phyloP scores from a whole-genome alignment of 805 yeast species.

The Kazachstania psychrophila region DNA sequence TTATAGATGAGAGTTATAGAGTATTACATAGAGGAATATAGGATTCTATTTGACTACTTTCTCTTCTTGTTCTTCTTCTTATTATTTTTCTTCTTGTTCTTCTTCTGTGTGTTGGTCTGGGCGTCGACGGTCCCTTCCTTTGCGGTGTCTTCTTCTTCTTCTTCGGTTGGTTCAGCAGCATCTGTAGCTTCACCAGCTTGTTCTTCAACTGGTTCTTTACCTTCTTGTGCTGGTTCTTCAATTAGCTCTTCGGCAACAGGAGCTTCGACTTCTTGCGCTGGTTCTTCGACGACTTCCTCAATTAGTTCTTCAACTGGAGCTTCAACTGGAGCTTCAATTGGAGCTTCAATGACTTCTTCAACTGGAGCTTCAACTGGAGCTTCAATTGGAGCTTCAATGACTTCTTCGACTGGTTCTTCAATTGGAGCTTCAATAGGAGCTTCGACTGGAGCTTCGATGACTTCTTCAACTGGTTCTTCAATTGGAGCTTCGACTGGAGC shows the following conservation, averaged over 20 bases:
- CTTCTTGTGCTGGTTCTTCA: background rate
- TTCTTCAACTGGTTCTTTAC: constrained; percentile 10
- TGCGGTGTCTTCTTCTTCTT: constrained; percentile 1
- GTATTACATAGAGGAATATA: background rate
- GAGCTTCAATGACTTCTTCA: background rate
- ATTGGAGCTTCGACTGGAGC: constrained; percentile 3
- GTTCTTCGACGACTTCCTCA: background rate
- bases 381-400: constrained; percentile 4
- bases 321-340: constrained; percentile 2
- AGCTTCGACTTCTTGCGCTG: constrained; percentile 1
- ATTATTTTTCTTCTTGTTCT: constrained; percentile 6
- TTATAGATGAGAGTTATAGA: background rate
- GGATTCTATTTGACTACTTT: background rate
- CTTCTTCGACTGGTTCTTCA: constrained; percentile 5
- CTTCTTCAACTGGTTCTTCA: constrained; percentile 4
- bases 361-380: constrained; percentile 7
- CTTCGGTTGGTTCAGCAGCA: constrained; percentile 1
- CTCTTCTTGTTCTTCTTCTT: constrained; percentile 6
- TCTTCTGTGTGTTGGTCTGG: constrained; percentile 1
- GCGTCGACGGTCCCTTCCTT: background rate
- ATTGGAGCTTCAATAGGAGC: constrained; percentile 5
- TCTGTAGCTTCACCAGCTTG: background rate
- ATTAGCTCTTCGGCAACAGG: constrained; percentile 8
- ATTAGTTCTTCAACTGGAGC: constrained; percentile 6
- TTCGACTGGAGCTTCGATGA: background rate